These are phyloP conservation scores for Phtheirospermum japonicum DNA, from an alignment of 257 asterid species.

Conservation along the genomic window DNA sequence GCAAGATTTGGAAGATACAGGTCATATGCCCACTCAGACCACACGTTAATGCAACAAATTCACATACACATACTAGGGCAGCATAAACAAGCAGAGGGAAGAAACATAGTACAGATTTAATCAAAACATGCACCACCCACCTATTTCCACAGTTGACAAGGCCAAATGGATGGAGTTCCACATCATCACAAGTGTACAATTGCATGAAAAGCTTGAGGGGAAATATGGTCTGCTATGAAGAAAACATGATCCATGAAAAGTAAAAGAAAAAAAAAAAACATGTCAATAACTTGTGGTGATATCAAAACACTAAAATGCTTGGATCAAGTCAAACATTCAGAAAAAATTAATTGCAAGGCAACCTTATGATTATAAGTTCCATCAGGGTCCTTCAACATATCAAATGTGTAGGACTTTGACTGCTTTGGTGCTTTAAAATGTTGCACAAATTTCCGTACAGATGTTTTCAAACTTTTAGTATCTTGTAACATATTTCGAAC, in stretches of 20 bases:
- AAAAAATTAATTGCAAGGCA: constrained; percentile 3
- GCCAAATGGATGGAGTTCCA: constrained; percentile 52
- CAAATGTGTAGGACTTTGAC: constrained; percentile 33
- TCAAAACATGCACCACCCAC: constrained; percentile 28
- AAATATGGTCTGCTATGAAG: constrained; percentile 37
- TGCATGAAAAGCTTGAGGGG: constrained; percentile 47
- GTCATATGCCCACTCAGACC: constrained; percentile 20
- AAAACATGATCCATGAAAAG: constrained; percentile 20
- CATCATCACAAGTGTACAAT: constrained; percentile 37
- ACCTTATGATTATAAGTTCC: constrained; percentile 43
- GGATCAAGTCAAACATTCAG: neutral
- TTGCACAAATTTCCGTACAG: constrained; percentile 50
- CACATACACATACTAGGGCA: constrained; percentile 12
- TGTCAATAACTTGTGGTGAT: constrained; percentile 13
- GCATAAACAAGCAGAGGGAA: constrained; percentile 17
- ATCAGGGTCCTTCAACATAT: constrained; percentile 32
- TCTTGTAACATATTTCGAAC: constrained; percentile 30
- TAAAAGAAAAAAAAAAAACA: too few species aligned
- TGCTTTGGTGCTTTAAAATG: constrained; percentile 52
- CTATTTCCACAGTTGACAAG: constrained; percentile 59
- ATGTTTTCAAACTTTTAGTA: constrained; percentile 41
- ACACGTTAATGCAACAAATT: neutral
- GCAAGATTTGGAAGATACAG: neutral
- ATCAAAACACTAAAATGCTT: constrained; percentile 9
- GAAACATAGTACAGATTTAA: constrained; percentile 10